Conservation (phyloP, 2,329 filamentous ascomycete species). For the Paraphaeosphaeria minitans region DNA sequence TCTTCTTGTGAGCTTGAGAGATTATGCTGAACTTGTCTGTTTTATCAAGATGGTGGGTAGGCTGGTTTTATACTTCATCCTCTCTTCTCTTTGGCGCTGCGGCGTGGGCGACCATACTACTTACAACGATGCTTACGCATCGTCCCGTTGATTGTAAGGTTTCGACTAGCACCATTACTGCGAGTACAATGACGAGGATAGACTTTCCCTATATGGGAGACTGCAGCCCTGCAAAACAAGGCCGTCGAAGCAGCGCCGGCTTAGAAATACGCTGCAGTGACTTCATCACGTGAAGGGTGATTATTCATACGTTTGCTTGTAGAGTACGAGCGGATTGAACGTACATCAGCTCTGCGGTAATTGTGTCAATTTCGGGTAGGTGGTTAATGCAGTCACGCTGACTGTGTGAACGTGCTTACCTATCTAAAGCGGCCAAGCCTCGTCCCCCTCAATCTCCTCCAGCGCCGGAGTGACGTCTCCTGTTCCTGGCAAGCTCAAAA, state of each 20-base stretch:
- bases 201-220: not conserved
- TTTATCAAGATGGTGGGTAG: not conserved
- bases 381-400: not conserved
- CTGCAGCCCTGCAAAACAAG: not conserved
- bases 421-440: constrained; percentile 15
- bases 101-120: too few relatives aligned
- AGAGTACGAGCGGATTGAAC: too few relatives aligned
- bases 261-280: not conserved
- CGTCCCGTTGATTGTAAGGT: not conserved
- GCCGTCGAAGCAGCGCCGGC: not conserved
- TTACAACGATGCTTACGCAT: not conserved
- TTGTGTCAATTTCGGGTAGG: not conserved
- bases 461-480: constrained; percentile 3
- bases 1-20: not conserved
- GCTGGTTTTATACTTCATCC: not conserved
- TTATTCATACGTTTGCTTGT: too few relatives aligned
- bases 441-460: constrained; percentile 17
- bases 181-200: too few relatives aligned
- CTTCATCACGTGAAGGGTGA: too few relatives aligned
- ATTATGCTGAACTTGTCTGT: not conserved
- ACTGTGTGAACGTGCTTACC: constrained; percentile 6
- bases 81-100: too few relatives aligned
- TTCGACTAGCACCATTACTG: not conserved
- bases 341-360: not conserved
- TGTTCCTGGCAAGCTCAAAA: constrained; percentile 17